A percentile compares a stretch with the other conserved stretches of the same genome.
Conservation (phyloP, 164 flowering plant genomes). For the Magnolia officinalis region DNA sequence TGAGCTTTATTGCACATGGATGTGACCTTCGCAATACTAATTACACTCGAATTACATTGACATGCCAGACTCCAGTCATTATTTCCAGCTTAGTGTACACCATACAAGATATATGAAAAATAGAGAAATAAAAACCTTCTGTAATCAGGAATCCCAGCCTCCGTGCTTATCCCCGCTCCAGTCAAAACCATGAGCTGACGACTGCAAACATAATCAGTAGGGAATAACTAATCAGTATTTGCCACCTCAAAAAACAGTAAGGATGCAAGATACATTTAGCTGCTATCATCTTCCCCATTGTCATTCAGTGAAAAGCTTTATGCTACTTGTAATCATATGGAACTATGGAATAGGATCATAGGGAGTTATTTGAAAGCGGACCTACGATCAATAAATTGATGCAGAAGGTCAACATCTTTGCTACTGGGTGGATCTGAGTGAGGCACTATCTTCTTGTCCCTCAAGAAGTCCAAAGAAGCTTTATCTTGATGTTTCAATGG, state of each 20-base stretch:
- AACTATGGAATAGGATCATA: neutral
- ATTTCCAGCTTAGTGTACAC: neutral
- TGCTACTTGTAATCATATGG: neutral
- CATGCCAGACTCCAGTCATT: neutral
- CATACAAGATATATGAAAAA: neutral
- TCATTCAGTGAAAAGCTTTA: neutral
- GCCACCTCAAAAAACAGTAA: neutral
- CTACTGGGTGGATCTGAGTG: constrained; percentile 69
- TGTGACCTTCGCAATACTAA: no score
- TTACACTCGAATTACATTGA: neutral
- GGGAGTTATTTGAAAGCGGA: constrained; percentile 11
- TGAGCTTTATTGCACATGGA: no score
- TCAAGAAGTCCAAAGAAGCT: constrained; percentile 28
- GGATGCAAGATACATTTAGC: neutral
- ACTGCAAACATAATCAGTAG: constrained; percentile 37
- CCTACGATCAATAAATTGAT: constrained; percentile 69
- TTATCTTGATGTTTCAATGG: constrained; percentile 31
- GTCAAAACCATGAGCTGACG: constrained; percentile 75
- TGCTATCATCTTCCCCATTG: neutral
- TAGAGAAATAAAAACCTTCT: constrained; percentile 52
- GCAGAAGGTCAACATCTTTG: constrained; percentile 52
- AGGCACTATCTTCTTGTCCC: constrained; percentile 66
- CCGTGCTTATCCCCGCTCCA: constrained; percentile 97
- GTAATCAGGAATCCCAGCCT: constrained; percentile 95
- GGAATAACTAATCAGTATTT: neutral